Evolutionary conservation across 495 filamentous ascomycete genomes (phyloP).

Genomic region (Usnea hakonensis): DNA sequence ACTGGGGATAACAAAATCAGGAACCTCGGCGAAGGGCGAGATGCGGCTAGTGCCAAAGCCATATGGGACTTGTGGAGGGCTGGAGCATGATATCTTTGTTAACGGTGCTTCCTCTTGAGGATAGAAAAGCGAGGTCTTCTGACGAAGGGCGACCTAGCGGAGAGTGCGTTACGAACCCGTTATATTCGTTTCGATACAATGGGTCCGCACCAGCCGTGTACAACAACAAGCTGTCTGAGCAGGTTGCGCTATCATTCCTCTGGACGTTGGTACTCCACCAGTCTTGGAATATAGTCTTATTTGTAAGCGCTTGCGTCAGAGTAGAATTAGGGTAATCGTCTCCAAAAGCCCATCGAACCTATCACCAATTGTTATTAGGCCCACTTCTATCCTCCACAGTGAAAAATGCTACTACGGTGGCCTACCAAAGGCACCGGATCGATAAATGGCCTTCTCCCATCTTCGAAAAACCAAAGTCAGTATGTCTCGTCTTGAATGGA

Average conservation of each 20-base stretch:
- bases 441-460: constrained; percentile 45
- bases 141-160: constrained; percentile 3
- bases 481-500: no score
- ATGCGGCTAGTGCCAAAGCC: constrained; percentile 42
- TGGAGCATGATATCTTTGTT: constrained; percentile 23
- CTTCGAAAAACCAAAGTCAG: no score
- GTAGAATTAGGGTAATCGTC: constrained; percentile 34
- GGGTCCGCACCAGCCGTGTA: constrained; percentile 28
- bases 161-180: constrained; percentile 11
- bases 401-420: neutral
- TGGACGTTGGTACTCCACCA: constrained; percentile 33
- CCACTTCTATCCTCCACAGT: neutral
- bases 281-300: constrained; percentile 24
- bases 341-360: constrained; percentile 48
- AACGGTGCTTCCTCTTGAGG: constrained; percentile 30
- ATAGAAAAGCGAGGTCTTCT: neutral
- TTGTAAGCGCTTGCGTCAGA: constrained; percentile 23
- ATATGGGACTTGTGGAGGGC: constrained; percentile 27
- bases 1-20: constrained; percentile 49
- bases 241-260: constrained; percentile 30
- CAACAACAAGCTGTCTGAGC: constrained; percentile 36
- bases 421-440: constrained; percentile 43
- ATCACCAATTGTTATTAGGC: neutral
- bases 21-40: constrained; percentile 40
- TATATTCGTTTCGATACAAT: constrained; percentile 32